These are phyloP conservation scores for Porphyrellus cyaneotinctus DNA, from an alignment of 768 basidiomycete species.

Conservation along the genomic window DNA sequence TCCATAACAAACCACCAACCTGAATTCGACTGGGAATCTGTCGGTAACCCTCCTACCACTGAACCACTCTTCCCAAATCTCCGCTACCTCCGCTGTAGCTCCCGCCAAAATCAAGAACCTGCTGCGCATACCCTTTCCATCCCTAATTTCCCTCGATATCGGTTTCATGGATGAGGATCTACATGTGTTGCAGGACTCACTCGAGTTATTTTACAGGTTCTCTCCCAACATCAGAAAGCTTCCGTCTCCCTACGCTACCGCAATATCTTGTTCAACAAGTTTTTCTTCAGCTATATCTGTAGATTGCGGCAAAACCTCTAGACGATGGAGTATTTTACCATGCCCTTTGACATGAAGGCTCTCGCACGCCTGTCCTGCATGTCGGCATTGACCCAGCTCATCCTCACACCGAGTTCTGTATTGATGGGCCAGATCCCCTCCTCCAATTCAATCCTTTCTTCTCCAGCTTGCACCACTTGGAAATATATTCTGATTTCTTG, in stretches of 20 bases:
- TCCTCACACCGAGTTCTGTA: background rate
- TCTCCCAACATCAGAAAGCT: background rate
- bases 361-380: constrained; percentile 1
- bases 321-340: background rate
- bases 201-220: background rate
- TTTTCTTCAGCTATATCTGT: background rate
- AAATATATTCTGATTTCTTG: background rate
- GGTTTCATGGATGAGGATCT: no score
- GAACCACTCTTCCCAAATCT: background rate
- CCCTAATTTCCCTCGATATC: background rate
- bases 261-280: background rate
- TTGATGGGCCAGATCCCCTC: background rate
- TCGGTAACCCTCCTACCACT: background rate
- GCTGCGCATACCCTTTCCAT: background rate
- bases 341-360: background rate
- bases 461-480: background rate
- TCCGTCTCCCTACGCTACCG: background rate
- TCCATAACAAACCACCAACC: background rate
- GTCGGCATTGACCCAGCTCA: background rate
- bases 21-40: background rate
- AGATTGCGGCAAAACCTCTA: background rate
- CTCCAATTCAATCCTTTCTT: background rate
- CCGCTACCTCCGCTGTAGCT: background rate
- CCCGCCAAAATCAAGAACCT: background rate
- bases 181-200: background rate